Conservation (phyloP, 2,329 filamentous ascomycete genomes). For the Ambrosiella xylebori region DNA sequence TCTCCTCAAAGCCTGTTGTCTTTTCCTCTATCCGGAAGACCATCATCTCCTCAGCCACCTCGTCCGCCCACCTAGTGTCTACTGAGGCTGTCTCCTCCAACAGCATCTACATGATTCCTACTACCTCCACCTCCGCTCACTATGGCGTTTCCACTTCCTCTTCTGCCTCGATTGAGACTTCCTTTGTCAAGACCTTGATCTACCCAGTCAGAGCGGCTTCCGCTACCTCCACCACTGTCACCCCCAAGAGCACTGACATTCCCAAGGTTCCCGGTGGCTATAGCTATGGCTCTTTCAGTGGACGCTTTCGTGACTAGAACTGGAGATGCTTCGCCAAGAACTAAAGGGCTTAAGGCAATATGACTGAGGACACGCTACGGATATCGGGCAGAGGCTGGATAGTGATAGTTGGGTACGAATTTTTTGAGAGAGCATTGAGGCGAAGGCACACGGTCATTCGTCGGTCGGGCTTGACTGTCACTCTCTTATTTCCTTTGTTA, state of each 20-base stretch:
- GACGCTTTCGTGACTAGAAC: conserved; percentile 4
- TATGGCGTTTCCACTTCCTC: neutral
- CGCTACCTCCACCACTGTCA: neutral
- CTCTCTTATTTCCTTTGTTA: too few species aligned
- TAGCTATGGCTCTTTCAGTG: conserved; percentile 6
- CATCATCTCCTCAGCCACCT: neutral
- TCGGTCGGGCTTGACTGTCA: too few species aligned
- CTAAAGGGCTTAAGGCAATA: neutral
- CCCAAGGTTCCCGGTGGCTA: conserved; percentile 10
- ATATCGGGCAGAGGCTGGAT: too few species aligned
- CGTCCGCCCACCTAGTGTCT: neutral
- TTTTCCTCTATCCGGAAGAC: neutral
- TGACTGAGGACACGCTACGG: too few species aligned
- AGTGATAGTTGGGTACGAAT: too few species aligned
- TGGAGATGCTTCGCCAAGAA: conserved; percentile 5
- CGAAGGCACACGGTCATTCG: too few species aligned
- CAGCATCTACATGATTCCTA: neutral
- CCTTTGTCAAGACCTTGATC: neutral
- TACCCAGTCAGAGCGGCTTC: neutral
- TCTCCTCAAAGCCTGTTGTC: neutral
- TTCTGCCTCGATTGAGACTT: neutral
- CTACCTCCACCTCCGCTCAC: neutral
- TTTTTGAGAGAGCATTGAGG: too few species aligned
- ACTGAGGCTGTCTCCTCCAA: neutral
- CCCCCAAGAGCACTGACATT: neutral